Conservation (phyloP, 2,329 filamentous ascomycete genomes). For the Fusarium ambrosium region DNA sequence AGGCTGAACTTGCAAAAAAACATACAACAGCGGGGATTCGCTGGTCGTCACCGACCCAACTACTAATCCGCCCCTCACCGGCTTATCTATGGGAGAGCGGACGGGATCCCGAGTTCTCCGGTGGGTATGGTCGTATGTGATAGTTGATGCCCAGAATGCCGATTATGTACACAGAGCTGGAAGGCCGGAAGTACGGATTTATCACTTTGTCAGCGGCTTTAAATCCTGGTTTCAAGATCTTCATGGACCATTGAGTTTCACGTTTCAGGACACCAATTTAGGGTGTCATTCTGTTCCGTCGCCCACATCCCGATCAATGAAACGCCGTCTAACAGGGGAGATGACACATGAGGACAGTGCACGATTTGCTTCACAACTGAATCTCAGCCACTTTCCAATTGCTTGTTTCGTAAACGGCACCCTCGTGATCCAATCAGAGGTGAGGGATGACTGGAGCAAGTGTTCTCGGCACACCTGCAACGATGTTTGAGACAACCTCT, state of each 20-base stretch:
- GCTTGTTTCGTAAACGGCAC: not conserved
- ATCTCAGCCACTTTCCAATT: not conserved
- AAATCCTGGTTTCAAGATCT: slow-evolving; percentile 2
- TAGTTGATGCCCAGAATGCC: accelerated
- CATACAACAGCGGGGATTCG: not conserved
- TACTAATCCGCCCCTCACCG: no score
- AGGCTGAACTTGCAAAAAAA: not conserved
- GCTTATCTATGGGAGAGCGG: no score
- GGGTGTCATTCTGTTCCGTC: not conserved
- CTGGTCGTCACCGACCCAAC: no score
- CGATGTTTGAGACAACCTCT: slow-evolving; percentile 4
- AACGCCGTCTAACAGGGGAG: not conserved
- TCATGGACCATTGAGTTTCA: not conserved
- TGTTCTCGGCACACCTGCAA: not conserved
- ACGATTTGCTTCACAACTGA: not conserved
- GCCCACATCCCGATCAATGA: slow-evolving; percentile 4
- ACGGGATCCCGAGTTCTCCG: no score
- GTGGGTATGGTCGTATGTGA: not conserved
- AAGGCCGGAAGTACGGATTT: not conserved
- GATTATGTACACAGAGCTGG: not conserved
- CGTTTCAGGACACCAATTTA: not conserved
- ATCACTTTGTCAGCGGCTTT: not conserved
- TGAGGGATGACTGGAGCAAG: not conserved
- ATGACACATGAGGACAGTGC: not conserved
- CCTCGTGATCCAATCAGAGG: not conserved